phyloP scores from a whole-genome alignment of 371 early-diverging fungal species.

The Smittium mucronatum region DNA sequence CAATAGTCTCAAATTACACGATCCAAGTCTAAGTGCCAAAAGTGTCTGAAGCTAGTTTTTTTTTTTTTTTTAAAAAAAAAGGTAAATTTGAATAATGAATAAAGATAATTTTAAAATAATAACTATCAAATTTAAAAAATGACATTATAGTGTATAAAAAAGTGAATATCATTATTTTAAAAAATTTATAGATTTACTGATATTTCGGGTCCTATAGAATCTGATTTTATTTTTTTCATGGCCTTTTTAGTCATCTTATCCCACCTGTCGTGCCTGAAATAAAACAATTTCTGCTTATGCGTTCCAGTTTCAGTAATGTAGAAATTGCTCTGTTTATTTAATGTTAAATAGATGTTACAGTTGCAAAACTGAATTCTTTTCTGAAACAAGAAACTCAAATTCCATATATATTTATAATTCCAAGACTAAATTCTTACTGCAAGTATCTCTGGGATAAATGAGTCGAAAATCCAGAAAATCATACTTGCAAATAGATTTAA shows the following conservation, averaged over 20 bases:
- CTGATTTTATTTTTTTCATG: constrained; percentile 25
- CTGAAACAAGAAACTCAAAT: no score
- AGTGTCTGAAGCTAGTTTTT: no score
- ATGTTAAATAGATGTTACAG: neutral
- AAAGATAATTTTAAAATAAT: no score
- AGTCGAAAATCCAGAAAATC: constrained; percentile 51
- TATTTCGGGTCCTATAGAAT: constrained; percentile 16
- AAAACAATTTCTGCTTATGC: constrained; percentile 43
- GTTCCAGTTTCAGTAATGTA: constrained; percentile 56
- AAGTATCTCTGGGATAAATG: constrained; percentile 42
- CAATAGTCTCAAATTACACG: no score
- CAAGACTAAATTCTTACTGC: constrained; percentile 23
- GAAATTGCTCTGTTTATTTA: constrained; percentile 31
- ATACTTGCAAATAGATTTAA: constrained; percentile 38
- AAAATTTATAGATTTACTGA: no score
- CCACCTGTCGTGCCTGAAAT: constrained; percentile 73
- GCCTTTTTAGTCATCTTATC: constrained; percentile 31
- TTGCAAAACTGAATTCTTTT: neutral
- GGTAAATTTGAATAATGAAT: constrained; percentile 16
- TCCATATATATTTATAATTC: no score
- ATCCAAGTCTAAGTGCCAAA: no score
- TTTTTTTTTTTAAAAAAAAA: no score
- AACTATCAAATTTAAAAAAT: no score
- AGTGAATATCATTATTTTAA: no score
- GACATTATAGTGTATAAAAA: no score